Base-by-base conservation (phyloP, 179 eudicot genomes). In the Heliamphora pulchella region DNA sequence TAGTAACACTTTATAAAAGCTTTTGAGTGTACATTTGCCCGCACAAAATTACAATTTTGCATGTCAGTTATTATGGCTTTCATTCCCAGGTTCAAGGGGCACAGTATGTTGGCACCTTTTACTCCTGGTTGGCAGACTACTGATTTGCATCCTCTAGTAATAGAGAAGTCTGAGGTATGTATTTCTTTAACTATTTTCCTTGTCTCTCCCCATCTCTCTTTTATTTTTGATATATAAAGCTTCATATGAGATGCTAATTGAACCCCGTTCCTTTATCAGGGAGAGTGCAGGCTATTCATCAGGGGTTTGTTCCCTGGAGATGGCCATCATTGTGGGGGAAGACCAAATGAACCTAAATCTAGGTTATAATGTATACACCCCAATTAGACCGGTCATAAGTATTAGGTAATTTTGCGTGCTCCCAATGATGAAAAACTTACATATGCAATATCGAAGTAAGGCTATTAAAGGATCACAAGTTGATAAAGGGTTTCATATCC, bases 31-130 rank as follows among this genome's bases (percentile, higher is more conserved):
- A 41, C 51, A 15, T 51, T 43, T 78, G 39, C 66, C 48, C n/a
- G 2, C 22, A 61, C n/a, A 48, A 15, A 55, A 54, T 4, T 80
- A 3, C 62, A 51, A 62, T 43, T 80, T 53, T 17, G 22, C 71
- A 41, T 20, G 9, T 63, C 20, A 44, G 20, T 47, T 43, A 65
- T 22, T 1, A 31, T 74, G 47, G 43, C 69, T 81, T 39, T 2
- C 17, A 39, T 67, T 83, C 67, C 65, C 80, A 94, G 98, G 82
- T 95, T 85, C 79, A 91, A 90, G 85, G 95, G 97, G 83, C 97
- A 95, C 82, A 85, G 84, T 71, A 95, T 95, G 98, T 85, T 95
- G 86, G 98, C 98, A 66, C 98, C 98, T 65, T 95, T 95, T 81
- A 93, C 97, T 17, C 96, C 97, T 76, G 98, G 98, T 74, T 93